phyloP scores from a whole-genome alignment of 371 early-diverging fungal genomes.

The Phascolomyces articulosus region DNA sequence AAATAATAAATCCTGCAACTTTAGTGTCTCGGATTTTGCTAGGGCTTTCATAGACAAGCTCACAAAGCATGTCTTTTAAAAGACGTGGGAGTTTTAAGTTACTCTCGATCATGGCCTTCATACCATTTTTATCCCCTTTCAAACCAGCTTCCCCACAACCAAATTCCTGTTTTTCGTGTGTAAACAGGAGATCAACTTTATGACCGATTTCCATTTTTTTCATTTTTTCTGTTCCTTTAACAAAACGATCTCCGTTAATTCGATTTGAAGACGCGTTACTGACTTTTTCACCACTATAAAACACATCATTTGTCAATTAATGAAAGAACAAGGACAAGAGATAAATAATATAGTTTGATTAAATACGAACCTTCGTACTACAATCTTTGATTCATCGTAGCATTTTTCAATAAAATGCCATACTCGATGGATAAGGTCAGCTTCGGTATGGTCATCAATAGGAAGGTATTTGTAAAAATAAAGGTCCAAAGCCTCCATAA shows the following conservation, averaged over 20 bases:
- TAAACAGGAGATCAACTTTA: conserved; percentile 9
- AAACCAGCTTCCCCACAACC: conserved; percentile 7
- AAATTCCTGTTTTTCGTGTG: not conserved
- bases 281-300: conserved; percentile 5
- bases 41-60: not conserved
- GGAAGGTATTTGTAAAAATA: not conserved
- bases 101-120: not conserved
- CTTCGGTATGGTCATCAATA: not conserved
- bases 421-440: not conserved
- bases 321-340: not conserved
- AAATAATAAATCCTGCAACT: conserved; percentile 3
- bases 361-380: not conserved
- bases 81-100: not conserved
- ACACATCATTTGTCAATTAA: not conserved
- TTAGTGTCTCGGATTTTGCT: not conserved
- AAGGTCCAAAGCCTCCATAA: conserved; percentile 3
- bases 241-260: not conserved
- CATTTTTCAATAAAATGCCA: conserved; percentile 12
- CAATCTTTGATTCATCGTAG: conserved; percentile 1
- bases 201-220: not conserved
- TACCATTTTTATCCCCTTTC: not conserved
- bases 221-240: not conserved
- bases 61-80: conserved; percentile 5
- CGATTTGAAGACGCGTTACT: not conserved
- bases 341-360: not conserved